phyloP scores from a whole-genome alignment of 306 rosid genomes.

The Datisca glomerata region DNA sequence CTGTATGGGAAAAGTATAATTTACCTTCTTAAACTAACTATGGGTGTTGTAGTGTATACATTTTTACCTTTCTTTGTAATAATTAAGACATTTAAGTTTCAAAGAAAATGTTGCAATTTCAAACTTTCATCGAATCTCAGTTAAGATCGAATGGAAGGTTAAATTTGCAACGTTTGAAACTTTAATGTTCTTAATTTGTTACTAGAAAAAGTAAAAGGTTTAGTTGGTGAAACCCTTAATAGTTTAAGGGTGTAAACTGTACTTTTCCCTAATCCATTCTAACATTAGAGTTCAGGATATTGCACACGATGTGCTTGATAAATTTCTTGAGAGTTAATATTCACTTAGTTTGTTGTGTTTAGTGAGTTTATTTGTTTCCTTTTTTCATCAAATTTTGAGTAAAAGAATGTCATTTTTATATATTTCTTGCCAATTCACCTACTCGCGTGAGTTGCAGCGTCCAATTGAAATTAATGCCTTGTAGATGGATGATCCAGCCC shows the following conservation, averaged over 20 bases:
- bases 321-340: slow-evolving; percentile 20
- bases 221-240: too few relatives aligned
- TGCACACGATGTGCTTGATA: slow-evolving; percentile 33
- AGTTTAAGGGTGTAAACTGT: not conserved
- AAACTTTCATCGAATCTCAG: too few relatives aligned
- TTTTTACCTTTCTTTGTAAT: too few relatives aligned
- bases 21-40: too few relatives aligned
- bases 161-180: too few relatives aligned
- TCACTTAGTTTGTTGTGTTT: not conserved
- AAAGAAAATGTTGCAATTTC: too few relatives aligned
- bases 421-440: not conserved
- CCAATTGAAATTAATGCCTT: slow-evolving; percentile 9
- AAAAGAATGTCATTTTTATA: not conserved
- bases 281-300: not conserved
- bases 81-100: too few relatives aligned
- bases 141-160: too few relatives aligned
- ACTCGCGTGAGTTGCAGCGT: not conserved
- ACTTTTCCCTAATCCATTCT: not conserved
- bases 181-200: too few relatives aligned
- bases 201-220: too few relatives aligned
- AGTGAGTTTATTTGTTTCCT: not conserved
- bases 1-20: too few relatives aligned
- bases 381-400: not conserved
- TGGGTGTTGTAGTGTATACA: too few relatives aligned
- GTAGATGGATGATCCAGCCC: slow-evolving; percentile 80